Percentiles rank a stretch among this genome's conserved stretches.
Conservation (phyloP, 2,329 filamentous ascomycete genomes). For the Allantophomopsis cytisporea region DNA sequence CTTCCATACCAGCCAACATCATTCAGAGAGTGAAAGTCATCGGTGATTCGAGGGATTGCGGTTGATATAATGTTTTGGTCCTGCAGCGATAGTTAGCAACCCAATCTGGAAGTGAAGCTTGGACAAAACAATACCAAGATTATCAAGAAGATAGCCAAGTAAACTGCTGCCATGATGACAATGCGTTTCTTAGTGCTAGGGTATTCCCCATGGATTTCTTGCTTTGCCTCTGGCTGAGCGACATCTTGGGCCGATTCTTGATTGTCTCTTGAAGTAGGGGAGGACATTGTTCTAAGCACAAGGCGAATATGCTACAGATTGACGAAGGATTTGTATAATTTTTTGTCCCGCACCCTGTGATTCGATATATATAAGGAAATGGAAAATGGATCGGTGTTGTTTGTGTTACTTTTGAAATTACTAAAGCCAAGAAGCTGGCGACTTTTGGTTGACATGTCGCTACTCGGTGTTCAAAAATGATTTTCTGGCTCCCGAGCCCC, state of each 20-base stretch:
- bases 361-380: slow-evolving; percentile 9
- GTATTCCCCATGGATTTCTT: neutral
- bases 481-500: too few species aligned
- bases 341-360: neutral
- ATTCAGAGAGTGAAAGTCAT: slow-evolving; percentile 22
- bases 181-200: slow-evolving; percentile 9
- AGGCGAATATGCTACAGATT: neutral
- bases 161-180: slow-evolving; percentile 11
- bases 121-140: slow-evolving; percentile 8
- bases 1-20: slow-evolving; percentile 25
- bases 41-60: slow-evolving; percentile 27
- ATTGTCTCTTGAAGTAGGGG: slow-evolving; percentile 2
- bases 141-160: slow-evolving; percentile 12
- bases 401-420: too few species aligned
- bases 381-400: neutral
- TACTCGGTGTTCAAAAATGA: too few species aligned
- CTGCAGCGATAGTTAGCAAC: slow-evolving; percentile 7
- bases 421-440: too few species aligned
- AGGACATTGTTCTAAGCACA: slow-evolving; percentile 3
- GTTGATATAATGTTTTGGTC: slow-evolving; percentile 32
- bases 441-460: too few species aligned
- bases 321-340: neutral
- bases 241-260: slow-evolving; percentile 5
- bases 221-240: slow-evolving; percentile 1
- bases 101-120: neutral